A percentile compares a stretch with the other conserved stretches of the same genome.
Evolutionary conservation across 2,329 filamentous ascomycete species (phyloP).

Genomic region (Sordariomycetes sp.): DNA sequence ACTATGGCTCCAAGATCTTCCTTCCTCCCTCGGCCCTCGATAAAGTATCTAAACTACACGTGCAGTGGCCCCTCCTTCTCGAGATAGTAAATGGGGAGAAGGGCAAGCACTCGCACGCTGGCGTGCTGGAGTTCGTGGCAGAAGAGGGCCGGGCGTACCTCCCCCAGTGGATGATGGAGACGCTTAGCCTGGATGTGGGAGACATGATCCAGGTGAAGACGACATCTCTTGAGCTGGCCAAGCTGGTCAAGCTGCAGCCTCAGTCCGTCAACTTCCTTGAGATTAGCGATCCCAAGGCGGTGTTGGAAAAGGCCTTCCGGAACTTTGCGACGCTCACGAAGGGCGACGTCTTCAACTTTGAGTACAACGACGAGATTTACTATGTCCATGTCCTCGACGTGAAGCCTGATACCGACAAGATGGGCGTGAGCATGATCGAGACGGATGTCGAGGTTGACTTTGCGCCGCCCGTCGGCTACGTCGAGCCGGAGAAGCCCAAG

Average conservation of each 20-base stretch:
- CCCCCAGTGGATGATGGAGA: constrained; percentile 97
- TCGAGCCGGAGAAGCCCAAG: constrained; percentile 58
- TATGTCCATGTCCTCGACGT: constrained; percentile 89
- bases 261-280: constrained; percentile 90
- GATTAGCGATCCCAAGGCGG: constrained; percentile 92
- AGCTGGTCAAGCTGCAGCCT: constrained; percentile 91
- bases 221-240: constrained; percentile 79
- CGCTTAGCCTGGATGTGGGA: constrained; percentile 74
- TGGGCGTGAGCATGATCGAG: constrained; percentile 87
- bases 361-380: constrained; percentile 90
- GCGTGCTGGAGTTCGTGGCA: constrained; percentile 93
- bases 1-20: constrained; percentile 96
- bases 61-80: constrained; percentile 95
- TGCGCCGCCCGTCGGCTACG: constrained; percentile 83
- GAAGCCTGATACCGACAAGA: constrained; percentile 71
- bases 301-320: constrained; percentile 90
- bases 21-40: constrained; percentile 92
- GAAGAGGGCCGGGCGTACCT: constrained; percentile 95
- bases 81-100: constrained; percentile 84
- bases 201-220: constrained; percentile 93
- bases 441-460: constrained; percentile 97
- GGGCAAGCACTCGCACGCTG: constrained; percentile 73
- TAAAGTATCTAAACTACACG: constrained; percentile 90
- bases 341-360: constrained; percentile 89
- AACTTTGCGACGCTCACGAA: constrained; percentile 91